Conservation (phyloP, 1,284 basidiomycete genomes). For the Naganishia albida region DNA sequence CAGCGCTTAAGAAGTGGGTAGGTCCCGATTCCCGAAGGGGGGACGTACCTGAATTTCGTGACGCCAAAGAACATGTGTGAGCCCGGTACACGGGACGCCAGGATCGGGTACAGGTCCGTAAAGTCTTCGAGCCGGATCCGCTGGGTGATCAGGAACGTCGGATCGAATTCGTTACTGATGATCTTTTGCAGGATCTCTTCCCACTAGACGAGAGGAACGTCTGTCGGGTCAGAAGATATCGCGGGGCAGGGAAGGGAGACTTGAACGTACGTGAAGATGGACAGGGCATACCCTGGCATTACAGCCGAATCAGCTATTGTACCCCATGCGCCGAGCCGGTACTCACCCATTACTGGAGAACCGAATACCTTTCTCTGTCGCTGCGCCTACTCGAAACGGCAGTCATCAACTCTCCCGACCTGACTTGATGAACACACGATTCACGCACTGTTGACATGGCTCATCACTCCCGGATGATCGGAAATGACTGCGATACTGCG, state of each 20-base stretch:
- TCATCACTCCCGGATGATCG: constrained; percentile 63
- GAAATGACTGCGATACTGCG: constrained; percentile 63
- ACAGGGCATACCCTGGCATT: constrained; percentile 57
- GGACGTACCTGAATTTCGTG: constrained; percentile 48
- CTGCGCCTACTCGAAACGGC: constrained; percentile 59
- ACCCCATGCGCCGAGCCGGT: too few relatives aligned
- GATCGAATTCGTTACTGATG: constrained; percentile 62
- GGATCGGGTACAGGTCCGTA: constrained; percentile 55
- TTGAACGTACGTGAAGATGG: constrained; percentile 60
- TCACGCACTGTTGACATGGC: constrained; percentile 67
- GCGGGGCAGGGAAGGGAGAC: too few relatives aligned
- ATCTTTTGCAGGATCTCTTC: constrained; percentile 62
- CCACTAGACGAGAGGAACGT: constrained; percentile 60
- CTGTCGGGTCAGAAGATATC: constrained; percentile 59
- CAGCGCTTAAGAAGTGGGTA: too few relatives aligned
- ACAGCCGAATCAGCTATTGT: not conserved
- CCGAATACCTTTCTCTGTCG: constrained; percentile 75
- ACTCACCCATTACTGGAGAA: constrained; percentile 70
- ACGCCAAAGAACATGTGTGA: constrained; percentile 68
- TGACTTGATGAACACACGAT: not conserved
- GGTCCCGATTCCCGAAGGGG: too few relatives aligned
- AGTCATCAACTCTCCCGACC: not conserved
- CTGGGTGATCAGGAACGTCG: constrained; percentile 63
- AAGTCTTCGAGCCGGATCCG: constrained; percentile 65
- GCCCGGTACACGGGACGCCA: constrained; percentile 62